Evolutionary conservation across 2,329 filamentous ascomycete genomes (phyloP).

Genomic region (Myrmaecium sp.): DNA sequence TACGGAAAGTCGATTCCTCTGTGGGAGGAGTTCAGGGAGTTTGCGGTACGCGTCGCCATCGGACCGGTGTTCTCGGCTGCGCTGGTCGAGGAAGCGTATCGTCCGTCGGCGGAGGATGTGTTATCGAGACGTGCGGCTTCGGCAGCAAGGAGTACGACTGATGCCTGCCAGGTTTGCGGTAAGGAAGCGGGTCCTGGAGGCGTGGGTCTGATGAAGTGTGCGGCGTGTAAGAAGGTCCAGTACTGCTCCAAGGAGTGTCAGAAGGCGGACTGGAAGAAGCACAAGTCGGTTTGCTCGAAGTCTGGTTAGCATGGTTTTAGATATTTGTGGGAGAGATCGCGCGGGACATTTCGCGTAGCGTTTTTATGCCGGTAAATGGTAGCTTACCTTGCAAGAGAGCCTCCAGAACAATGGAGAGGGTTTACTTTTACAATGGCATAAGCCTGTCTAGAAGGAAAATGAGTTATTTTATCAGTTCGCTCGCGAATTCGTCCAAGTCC

Average conservation of each 20-base stretch:
- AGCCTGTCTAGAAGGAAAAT: no score
- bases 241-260: conserved; percentile 40
- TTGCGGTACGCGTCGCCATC: conserved; percentile 15
- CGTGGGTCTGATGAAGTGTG: conserved; percentile 27
- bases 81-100: conserved; percentile 10
- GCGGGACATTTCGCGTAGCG: no score
- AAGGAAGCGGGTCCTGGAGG: conserved; percentile 6
- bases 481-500: no score
- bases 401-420: no score
- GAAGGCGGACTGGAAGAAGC: conserved; percentile 36
- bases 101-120: conserved; percentile 5
- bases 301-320: no score
- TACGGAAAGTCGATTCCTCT: conserved; percentile 7
- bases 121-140: conserved; percentile 4
- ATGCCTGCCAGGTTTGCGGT: no score
- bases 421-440: no score
- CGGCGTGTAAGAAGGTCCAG: conserved; percentile 25
- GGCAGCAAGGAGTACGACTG: no score
- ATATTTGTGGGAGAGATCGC: no score
- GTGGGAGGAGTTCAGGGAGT: conserved; percentile 11
- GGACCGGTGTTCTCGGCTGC: conserved; percentile 15
- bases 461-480: no score
- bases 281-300: conserved; percentile 18
- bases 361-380: no score
- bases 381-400: no score